Evolutionary conservation across 108 stramenopile genomes (phyloP), one percentile per base, ranked within the genome.

Genomic region (Fragilariopsis cylindrus): DNA sequence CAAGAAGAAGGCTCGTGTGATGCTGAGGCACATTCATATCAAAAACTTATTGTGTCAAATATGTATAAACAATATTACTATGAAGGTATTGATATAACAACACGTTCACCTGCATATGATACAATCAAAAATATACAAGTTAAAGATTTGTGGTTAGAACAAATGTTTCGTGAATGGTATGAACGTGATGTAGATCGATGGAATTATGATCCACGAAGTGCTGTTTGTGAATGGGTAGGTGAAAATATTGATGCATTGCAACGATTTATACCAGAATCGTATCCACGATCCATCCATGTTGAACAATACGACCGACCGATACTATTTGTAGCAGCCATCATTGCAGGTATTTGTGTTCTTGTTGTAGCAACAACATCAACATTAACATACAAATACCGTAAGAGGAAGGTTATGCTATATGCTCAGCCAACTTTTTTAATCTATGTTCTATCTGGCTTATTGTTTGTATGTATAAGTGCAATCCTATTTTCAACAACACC

Each of bases 361-460:
- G 11, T 54, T 4, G 50, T 77, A 21, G 18, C 66, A 13, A n/a
- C 7, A 4, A 52, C 58, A 16, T 44, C 57, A 21, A 5, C 47
- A 5, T 19, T 58, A 6, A 65, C 66, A 48, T 62, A 21, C 42
- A 55, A 66, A 60, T 69, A 69, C 41, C 49, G 72, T 4, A 58
- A 69, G 6, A 73, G 67, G 18, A 77, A 65, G 65, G 66, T 76
- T 1, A 79, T 84, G 70, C 57, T 66, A 48, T 76, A 57, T 53
- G 74, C 84, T 19, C 81, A 85, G 57, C 48, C 78, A 15, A 50
- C 50, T 7, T 81, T 85, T 42, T 15, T 85, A 2, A 46, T 47
- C 13, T 16, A 82, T 41, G 3, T 85, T 7, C 57, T 82, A 8
- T 5, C 53, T 21, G 84, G 84, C 1, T 45, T 76, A 53, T 47